Base-by-base conservation (phyloP, 768 basidiomycete genomes). In the Podaxis sp. region DNA sequence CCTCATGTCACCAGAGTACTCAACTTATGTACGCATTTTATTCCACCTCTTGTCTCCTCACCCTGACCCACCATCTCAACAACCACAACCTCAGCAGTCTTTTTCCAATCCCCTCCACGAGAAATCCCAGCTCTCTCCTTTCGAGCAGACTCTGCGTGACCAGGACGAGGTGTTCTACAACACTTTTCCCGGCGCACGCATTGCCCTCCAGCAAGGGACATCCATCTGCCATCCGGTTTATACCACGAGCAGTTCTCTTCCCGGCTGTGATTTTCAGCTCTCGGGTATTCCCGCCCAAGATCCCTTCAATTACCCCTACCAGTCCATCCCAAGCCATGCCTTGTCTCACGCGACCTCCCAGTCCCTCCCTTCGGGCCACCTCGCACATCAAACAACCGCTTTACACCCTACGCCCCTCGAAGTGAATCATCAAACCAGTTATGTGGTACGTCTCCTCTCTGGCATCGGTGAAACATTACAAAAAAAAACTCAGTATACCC, bases 91-190 rank as follows among this genome's bases (percentile, higher is more conserved):
- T 4, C 25, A 25, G 11, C 18, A 21, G 32, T 32, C 42, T 5
- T 18, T 16, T 36, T n/a, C 21, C 52, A 59, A 32, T 47, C 18
- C 14, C 16, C 27, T 16, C 9, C 27, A 37, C 16, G 10, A 44
- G 25, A 32, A 9, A 32, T 7, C 25, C 36, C 23, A 35, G 35
- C 55, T 57, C 23, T 55, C 62, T 32, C 38, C 59, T 51, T 76
- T 75, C 63, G 68, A 72, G 11, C 70, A 72, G 56, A 74, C 72
- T 60, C 67, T 75, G 62, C 63, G 70, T 32, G 74, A 77, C 32
- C 66, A 72, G 18, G 79, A 79, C 62, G 74, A 75, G 23, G 61
- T 64, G 51, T 80, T 79, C 62, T 79, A 75, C 61, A 66, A 28
- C 21, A 64, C 63, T 16, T 67, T 67, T 37, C 66, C 66, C 16